These are phyloP conservation scores for Monoraphidium neglectum DNA, from an alignment of 139 green algal genomes.

Conservation along the genomic window DNA sequence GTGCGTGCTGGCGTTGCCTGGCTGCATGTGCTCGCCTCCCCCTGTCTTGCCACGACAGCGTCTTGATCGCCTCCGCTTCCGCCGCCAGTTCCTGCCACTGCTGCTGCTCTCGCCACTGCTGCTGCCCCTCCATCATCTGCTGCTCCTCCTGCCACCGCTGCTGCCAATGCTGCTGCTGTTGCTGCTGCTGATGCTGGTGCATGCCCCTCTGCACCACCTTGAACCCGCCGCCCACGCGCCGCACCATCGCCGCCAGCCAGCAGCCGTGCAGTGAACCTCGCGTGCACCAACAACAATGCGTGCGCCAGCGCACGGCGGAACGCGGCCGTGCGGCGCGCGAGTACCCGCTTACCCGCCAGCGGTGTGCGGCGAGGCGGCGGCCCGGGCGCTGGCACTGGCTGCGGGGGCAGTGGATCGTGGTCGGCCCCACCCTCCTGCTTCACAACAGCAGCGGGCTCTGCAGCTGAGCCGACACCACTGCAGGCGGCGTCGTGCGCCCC, in stretches of 20 bases:
- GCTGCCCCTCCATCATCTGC: background rate
- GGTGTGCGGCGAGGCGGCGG: background rate
- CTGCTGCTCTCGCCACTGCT: no score
- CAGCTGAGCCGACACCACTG: no score
- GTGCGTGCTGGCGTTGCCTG: background rate
- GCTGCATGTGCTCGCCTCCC: background rate
- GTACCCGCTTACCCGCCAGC: background rate
- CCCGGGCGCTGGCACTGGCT: background rate
- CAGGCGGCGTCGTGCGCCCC: no score
- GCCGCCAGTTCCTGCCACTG: background rate
- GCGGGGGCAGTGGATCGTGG: background rate
- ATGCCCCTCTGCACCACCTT: no score
- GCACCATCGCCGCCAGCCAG: no score
- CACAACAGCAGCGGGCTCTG: slow-evolving; percentile 3
- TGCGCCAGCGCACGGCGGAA: no score
- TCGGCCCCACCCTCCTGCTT: no score
- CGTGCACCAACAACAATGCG: no score
- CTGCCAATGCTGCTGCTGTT: background rate
- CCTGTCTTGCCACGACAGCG: background rate
- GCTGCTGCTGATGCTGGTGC: background rate
- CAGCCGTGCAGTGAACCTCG: no score
- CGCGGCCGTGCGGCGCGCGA: background rate
- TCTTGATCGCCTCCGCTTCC: background rate
- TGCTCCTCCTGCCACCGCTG: background rate
- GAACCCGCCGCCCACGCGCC: no score